These are phyloP conservation scores for Ochetophila trinervis DNA, from an alignment of 306 rosid genomes.

Conservation along the genomic window DNA sequence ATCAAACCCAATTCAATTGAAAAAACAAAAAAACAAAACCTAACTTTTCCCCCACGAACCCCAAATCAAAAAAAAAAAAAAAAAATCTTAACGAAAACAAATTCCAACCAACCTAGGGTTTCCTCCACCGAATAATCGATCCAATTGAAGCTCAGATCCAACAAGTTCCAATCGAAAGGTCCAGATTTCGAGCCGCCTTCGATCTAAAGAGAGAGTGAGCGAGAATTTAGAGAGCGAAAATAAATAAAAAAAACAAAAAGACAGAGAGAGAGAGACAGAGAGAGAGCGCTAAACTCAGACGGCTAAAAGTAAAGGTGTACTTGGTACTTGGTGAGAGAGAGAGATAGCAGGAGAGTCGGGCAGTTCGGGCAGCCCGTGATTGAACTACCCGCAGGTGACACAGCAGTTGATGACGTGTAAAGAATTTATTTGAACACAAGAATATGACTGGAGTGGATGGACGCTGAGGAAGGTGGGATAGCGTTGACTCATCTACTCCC, in stretches of 20 bases:
- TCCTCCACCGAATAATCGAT: slow-evolving; percentile 7
- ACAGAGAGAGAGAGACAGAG: slow-evolving; percentile 13
- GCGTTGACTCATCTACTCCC: no score
- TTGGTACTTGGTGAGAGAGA: slow-evolving; percentile 33
- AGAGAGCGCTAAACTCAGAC: slow-evolving; percentile 25
- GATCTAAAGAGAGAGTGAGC: slow-evolving; percentile 25
- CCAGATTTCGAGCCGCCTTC: slow-evolving; percentile 37
- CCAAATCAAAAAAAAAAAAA: neutral
- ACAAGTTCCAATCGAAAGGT: slow-evolving; percentile 19
- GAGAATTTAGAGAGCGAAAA: slow-evolving; percentile 37
- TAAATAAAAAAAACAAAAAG: neutral
- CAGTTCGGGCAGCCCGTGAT: slow-evolving; percentile 49
- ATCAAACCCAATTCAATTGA: neutral
- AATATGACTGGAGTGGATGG: no score
- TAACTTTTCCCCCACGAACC: neutral
- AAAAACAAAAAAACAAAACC: slow-evolving; percentile 12
- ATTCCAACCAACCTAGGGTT: no score
- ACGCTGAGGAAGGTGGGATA: no score
- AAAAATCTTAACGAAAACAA: no score
- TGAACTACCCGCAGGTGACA: slow-evolving; percentile 31
- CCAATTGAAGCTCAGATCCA: slow-evolving; percentile 24
- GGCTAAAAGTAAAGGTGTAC: slow-evolving; percentile 34
- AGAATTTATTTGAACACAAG: no score
- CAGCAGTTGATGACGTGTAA: neutral
- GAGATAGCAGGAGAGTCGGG: slow-evolving; percentile 40